Percentiles rank a stretch among this genome's conserved stretches.
Evolutionary conservation across 768 basidiomycete genomes (phyloP).

Genomic region (Austroboletus festivus): DNA sequence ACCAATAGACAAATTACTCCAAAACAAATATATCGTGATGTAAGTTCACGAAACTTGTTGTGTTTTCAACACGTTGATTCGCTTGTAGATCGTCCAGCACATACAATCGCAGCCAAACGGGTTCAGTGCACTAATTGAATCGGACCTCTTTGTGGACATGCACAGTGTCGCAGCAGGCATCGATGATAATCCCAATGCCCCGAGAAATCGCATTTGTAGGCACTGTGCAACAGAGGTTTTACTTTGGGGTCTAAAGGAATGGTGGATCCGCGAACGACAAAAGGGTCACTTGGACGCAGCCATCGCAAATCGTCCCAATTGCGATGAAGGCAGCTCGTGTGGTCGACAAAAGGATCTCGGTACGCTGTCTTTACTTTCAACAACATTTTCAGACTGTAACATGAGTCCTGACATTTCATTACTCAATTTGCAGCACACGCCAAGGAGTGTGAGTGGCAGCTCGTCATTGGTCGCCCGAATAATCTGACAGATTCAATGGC

Average conservation of each 20-base stretch:
- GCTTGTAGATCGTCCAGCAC: constrained; percentile 55
- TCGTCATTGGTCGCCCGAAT: not conserved
- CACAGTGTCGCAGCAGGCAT: constrained; percentile 54
- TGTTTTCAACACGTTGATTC: constrained; percentile 5
- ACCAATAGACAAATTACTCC: constrained; percentile 59
- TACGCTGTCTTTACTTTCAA: constrained; percentile 31
- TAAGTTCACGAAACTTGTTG: constrained; percentile 26
- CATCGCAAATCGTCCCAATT: constrained; percentile 63
- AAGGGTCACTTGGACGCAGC: constrained; percentile 60
- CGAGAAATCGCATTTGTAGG: constrained; percentile 64
- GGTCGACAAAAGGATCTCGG: constrained; percentile 62
- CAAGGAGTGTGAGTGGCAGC: constrained; percentile 59
- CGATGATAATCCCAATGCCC: constrained; percentile 55
- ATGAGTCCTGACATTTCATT: constrained; percentile 7
- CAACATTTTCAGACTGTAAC: not conserved
- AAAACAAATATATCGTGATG: constrained; percentile 74
- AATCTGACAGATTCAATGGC: constrained; percentile 5
- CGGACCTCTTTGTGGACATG: constrained; percentile 67
- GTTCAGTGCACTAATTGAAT: constrained; percentile 65
- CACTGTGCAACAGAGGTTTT: constrained; percentile 73
- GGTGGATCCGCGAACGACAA: constrained; percentile 79
- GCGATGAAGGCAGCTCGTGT: constrained; percentile 60
- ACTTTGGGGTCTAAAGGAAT: constrained; percentile 71
- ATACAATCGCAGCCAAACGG: constrained; percentile 58
- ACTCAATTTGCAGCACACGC: constrained; percentile 53